Evolutionary conservation across 2,329 filamentous ascomycete species (phyloP), one percentile per base, ranked within the genome.

Genomic region (Scleromitrula shiraiana): DNA sequence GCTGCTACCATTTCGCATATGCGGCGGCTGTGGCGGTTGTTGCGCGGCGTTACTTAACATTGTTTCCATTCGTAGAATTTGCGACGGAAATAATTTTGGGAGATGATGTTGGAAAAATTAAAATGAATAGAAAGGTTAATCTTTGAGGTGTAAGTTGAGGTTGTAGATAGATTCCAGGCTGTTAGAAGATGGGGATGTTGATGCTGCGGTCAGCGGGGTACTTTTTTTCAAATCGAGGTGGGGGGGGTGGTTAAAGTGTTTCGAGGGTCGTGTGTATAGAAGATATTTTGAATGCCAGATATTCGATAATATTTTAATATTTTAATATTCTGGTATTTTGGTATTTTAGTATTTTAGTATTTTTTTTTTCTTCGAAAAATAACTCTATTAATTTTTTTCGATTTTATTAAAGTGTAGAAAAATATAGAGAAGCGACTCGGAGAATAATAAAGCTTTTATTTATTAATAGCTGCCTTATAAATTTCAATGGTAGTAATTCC

Each of bases 11-110:
- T 45, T 50, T 27, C 47, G 41, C 14, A 50, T 27, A 24, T 50
- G 46, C 12, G 41, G 47, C 27, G 41, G 36, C 15, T 44, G 47
- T 17, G 27, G 47, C 33, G 47, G 41, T 33, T 45, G 41, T 40
- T 42, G 41, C 41, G 41, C 33, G 12, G 24, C 47, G 27, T 40
- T 50, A 24, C 47, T 38, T 35, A 50, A 24, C 27, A 46, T 46
- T 41, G 45, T 47, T 23, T 47, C 37, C 45, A 47, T 47, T 7
- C 29, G 22, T 9, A 24, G 23, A 19, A 35, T 33, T 2, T 36
- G n/a, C 15, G 17, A 47, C 17, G 1, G 37, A 41, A 10, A 15
- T 23, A 3, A 4, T 9, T 15, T 17, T 15, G 2, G 33, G 10
- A 17, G 33, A 36, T 17, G 33, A 36, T 17, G 33, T 10, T 19